phyloP scores from a whole-genome alignment of 345 rosid genomes.

The Bruguiera sexangula region DNA sequence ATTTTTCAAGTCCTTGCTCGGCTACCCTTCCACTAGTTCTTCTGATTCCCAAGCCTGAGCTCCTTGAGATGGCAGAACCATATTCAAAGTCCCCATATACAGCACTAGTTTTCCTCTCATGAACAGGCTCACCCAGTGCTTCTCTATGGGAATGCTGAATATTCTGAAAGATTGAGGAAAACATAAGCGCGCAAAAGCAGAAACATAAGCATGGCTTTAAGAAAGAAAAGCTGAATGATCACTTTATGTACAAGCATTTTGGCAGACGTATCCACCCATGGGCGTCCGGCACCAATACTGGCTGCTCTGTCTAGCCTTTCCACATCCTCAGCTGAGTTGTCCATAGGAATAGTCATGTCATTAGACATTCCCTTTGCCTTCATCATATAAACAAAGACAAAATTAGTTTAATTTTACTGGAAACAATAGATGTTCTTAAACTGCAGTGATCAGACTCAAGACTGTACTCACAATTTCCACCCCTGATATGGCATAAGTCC shows the following conservation, averaged over 20 bases:
- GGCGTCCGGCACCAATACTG: constrained; percentile 35
- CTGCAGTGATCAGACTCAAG: too few species aligned
- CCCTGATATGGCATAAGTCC: too few species aligned
- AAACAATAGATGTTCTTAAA: not conserved
- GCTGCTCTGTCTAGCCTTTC: constrained; percentile 55
- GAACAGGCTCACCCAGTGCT: constrained; percentile 44
- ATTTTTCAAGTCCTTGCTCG: constrained; percentile 58
- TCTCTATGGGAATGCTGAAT: constrained; percentile 57
- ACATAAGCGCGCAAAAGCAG: constrained; percentile 19
- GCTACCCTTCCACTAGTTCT: constrained; percentile 48
- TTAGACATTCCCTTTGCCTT: constrained; percentile 45
- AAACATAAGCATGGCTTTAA: not conserved
- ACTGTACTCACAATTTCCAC: too few species aligned
- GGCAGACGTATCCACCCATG: constrained; percentile 56
- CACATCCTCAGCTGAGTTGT: constrained; percentile 38
- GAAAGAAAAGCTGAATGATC: constrained; percentile 10
- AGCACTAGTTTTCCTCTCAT: constrained; percentile 48
- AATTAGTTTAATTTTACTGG: too few species aligned
- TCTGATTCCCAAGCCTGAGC: constrained; percentile 47
- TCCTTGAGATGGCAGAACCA: constrained; percentile 57
- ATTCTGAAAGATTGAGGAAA: constrained; percentile 26
- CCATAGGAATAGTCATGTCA: constrained; percentile 36
- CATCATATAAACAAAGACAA: constrained; percentile 5
- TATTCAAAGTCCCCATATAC: constrained; percentile 56
- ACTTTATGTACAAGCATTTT: constrained; percentile 53